Percentiles rank a stretch among this genome's conserved stretches.
Conservation (phyloP, 2,329 filamentous ascomycete genomes). For the Ceratocystis ficicola region DNA sequence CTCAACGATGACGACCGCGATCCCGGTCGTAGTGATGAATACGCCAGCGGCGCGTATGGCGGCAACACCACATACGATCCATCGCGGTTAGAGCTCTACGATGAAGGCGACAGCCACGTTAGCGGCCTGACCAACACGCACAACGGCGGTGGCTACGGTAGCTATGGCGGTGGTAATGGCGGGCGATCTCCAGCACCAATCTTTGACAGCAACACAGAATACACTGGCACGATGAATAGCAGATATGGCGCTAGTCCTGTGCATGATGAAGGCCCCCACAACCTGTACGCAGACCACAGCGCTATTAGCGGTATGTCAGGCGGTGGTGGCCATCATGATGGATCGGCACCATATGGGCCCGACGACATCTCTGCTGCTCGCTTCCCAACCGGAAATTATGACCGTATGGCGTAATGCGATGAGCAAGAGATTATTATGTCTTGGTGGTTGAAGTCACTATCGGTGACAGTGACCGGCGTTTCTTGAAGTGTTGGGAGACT, state of each 20-base stretch:
- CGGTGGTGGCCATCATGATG: not conserved
- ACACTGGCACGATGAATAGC: slow-evolving; percentile 27
- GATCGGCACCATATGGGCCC: slow-evolving; percentile 19
- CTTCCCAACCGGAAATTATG: slow-evolving; percentile 48
- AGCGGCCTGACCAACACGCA: slow-evolving; percentile 30
- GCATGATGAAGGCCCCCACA: slow-evolving; percentile 14
- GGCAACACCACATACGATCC: slow-evolving; percentile 32
- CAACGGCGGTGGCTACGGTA: slow-evolving; percentile 18
- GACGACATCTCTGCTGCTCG: slow-evolving; percentile 20
- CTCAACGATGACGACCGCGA: slow-evolving; percentile 47
- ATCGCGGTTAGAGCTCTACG: slow-evolving; percentile 26
- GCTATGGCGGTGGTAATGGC: slow-evolving; percentile 1
- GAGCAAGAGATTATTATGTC: too few species aligned
- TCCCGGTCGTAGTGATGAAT: slow-evolving; percentile 29
- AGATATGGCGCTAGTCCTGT: slow-evolving; percentile 20
- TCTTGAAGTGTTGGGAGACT: too few species aligned
- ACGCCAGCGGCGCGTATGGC: slow-evolving; percentile 29
- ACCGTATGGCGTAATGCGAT: slow-evolving; percentile 29
- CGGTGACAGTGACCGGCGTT: too few species aligned
- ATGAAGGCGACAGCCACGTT: slow-evolving; percentile 31
- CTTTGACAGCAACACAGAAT: slow-evolving; percentile 42
- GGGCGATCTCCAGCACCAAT: slow-evolving; percentile 23
- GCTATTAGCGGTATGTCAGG: too few species aligned
- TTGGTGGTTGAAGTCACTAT: too few species aligned
- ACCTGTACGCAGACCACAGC: slow-evolving; percentile 9